Conservation (phyloP, 2,329 filamentous ascomycete species). For the Scytalidium lignicola region DNA sequence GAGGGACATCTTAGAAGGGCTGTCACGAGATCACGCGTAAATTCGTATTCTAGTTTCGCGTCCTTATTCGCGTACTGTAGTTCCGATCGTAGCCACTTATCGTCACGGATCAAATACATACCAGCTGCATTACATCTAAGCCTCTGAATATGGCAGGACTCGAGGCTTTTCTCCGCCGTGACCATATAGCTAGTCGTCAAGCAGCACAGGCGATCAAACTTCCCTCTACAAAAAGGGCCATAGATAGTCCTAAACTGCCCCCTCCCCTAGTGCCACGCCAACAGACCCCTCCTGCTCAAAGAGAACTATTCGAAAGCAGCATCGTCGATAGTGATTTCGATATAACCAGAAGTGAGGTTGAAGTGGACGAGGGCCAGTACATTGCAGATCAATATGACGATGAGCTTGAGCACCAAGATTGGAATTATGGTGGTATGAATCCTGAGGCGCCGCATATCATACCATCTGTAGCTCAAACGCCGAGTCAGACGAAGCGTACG, state of each 20-base stretch:
- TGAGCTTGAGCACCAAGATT: neutral
- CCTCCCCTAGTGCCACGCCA: neutral
- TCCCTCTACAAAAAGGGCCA: neutral
- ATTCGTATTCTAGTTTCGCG: neutral
- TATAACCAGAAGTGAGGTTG: neutral
- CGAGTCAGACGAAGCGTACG: neutral
- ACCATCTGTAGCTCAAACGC: neutral
- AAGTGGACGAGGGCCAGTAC: neutral
- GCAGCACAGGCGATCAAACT: neutral
- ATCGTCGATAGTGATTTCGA: neutral
- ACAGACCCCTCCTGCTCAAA: neutral
- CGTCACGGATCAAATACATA: neutral
- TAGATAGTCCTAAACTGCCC: neutral
- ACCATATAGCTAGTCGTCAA: neutral
- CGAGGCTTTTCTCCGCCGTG: neutral
- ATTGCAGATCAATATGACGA: neutral
- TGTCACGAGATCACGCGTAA: neutral
- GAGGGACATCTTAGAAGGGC: neutral
- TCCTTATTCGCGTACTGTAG: neutral
- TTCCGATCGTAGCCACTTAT: too few species aligned
- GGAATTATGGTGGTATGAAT: neutral
- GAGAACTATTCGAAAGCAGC: neutral
- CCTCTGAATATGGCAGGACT: neutral
- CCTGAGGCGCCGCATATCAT: neutral
- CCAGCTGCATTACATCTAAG: neutral